phyloP scores from a whole-genome alignment of 306 rosid species.

The Cucumis hystrix region DNA sequence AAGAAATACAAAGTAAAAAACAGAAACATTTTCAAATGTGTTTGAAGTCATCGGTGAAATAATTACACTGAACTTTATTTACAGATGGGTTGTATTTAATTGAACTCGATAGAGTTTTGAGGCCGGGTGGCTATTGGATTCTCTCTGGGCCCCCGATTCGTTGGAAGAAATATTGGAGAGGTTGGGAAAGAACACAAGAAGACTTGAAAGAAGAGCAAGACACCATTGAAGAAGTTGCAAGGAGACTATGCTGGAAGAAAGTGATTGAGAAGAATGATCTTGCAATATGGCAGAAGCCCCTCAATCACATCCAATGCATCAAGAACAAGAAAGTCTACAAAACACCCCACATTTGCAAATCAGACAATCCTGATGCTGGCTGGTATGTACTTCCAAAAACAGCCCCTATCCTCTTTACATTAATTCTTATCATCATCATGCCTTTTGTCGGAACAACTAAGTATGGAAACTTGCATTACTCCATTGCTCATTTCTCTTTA shows the following conservation, averaged over 20 bases:
- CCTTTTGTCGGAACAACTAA: background rate
- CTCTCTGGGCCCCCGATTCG: slow-evolving; percentile 90
- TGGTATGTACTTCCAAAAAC: slow-evolving; percentile 30
- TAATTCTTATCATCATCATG: background rate
- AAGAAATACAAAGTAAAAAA: background rate
- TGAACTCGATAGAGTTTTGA: slow-evolving; percentile 78
- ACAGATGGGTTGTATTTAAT: slow-evolving; percentile 81
- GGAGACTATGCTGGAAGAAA: slow-evolving; percentile 70
- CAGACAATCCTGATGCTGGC: slow-evolving; percentile 64
- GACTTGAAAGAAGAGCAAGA: slow-evolving; percentile 85
- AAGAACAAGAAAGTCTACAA: slow-evolving; percentile 35
- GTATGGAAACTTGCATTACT: too few species aligned
- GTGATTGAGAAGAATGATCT: slow-evolving; percentile 59
- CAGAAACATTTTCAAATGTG: background rate
- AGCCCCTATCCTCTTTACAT: background rate
- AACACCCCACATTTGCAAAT: slow-evolving; percentile 66
- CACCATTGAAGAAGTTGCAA: slow-evolving; percentile 55
- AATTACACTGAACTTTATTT: background rate
- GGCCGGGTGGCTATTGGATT: slow-evolving; percentile 98
- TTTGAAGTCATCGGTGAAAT: too few species aligned
- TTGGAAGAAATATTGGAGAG: slow-evolving; percentile 81
- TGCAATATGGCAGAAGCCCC: slow-evolving; percentile 81
- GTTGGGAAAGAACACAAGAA: slow-evolving; percentile 86
- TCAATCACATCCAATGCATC: slow-evolving; percentile 61
- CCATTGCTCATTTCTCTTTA: too few species aligned